Evolutionary conservation across 169 alveolate species (phyloP).

Genomic region (Ichthyophthirius multifiliis): DNA sequence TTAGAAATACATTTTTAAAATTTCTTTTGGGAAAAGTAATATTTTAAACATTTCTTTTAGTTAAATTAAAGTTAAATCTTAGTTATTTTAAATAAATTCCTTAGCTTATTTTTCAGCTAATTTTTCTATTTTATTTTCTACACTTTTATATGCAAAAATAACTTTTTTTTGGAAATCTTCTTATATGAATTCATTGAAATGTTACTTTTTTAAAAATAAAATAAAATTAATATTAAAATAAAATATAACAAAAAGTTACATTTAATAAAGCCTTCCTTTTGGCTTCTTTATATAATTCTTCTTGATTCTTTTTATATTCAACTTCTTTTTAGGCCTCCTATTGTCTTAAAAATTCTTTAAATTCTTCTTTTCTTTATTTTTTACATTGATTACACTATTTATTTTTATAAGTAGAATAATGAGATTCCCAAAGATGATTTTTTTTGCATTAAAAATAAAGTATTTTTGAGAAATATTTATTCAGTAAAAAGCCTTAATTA

Average conservation of each 20-base stretch:
- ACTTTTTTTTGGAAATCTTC: slow-evolving; percentile 3
- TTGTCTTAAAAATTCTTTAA: background rate
- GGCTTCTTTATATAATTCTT: slow-evolving; percentile 1
- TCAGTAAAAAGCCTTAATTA: background rate
- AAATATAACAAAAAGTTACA: background rate
- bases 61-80: background rate
- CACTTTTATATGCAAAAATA: background rate
- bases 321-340: background rate
- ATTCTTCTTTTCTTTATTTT: background rate
- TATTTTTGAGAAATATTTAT: background rate
- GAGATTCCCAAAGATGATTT: background rate
- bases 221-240: background rate
- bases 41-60: background rate
- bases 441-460: background rate
- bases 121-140: background rate
- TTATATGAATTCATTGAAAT: background rate
- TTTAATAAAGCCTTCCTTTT: background rate
- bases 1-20: background rate
- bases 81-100: background rate
- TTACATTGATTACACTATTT: background rate
- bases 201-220: background rate
- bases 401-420: background rate
- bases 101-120: background rate
- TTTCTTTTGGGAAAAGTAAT: background rate
- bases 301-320: slow-evolving; percentile 1